Conservation (phyloP, 2,329 filamentous ascomycete species). For the Trichophyton benhamiae region DNA sequence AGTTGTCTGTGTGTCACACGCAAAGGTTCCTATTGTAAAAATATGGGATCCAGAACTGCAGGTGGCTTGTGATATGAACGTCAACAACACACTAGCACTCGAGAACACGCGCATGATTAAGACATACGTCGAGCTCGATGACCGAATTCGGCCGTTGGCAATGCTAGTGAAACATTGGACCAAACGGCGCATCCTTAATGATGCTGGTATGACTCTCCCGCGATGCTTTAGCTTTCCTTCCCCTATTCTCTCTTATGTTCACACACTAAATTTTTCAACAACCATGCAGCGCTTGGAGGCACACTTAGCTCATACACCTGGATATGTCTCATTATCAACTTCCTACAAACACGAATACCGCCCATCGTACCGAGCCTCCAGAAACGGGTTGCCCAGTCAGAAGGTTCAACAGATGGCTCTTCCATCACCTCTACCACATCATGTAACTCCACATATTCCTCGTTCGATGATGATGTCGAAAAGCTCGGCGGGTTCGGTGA, state of each 20-base stretch:
- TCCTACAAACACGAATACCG: conserved; percentile 74
- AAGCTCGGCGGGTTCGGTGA: conserved; percentile 61
- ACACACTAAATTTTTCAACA: neutral
- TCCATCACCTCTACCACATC: conserved; percentile 28
- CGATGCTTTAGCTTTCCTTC: neutral
- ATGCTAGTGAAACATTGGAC: conserved; percentile 99
- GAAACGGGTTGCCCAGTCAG: conserved; percentile 41
- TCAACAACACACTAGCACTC: conserved; percentile 89
- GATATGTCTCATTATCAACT: conserved; percentile 97
- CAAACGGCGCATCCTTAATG: conserved; percentile 79
- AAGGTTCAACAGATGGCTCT: conserved; percentile 51
- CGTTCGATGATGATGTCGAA: conserved; percentile 77
- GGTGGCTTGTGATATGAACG: conserved; percentile 93
- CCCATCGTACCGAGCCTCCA: conserved; percentile 80
- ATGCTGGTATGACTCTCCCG: conserved; percentile 59
- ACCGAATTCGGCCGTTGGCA: conserved; percentile 76
- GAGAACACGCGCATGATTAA: conserved; percentile 98
- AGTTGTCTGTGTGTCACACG: conserved; percentile 84
- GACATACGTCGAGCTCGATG: conserved; percentile 88
- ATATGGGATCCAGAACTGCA: conserved; percentile 91
- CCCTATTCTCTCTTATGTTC: neutral
- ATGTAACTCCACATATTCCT: conserved; percentile 17
- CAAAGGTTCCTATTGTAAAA: conserved; percentile 97
- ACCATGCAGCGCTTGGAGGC: conserved; percentile 61
- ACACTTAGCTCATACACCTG: conserved; percentile 97